Evolutionary conservation across 768 basidiomycete species (phyloP), one percentile per base, ranked within the genome.

Genomic region (Auriscalpium orientale): DNA sequence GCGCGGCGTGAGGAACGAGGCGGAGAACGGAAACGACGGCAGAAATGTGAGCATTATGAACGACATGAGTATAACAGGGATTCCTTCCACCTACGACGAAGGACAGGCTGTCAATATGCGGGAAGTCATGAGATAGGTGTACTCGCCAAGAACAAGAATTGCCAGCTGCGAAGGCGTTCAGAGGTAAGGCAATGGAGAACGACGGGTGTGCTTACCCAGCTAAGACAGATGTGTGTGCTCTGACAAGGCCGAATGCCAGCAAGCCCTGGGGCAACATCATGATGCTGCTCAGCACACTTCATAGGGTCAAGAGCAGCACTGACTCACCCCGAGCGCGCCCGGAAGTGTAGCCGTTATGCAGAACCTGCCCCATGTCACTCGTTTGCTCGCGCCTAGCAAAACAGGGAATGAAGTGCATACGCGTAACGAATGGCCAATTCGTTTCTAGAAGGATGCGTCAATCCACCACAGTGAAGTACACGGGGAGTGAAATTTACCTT

Each of bases 261-360:
- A 83, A 70, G 50, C 80, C 79, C 80, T 82, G 47, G 0, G 21
- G 55, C 18, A 54, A 51, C 33, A 38, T 56, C 28, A 52, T n/a
- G 15, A 46, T 34, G 36, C 2, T 0, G 7, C 28, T 28, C 28
- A 28, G 28, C 28, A 28, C 28, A 28, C 28, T 28, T 28, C 28
- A 5, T 7, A 28, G n/a, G n/a, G n/a, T 28, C 28, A 5, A 28
- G 28, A 28, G 28, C 20, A 15, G 18, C 11, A 22, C 13, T 1
- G 46, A 49, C 70, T 34, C 56, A 79, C 79, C 35, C 80, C 79
- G 55, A 82, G 76, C 0, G 79, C 78, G 21, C 80, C 80, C 8
- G 80, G 80, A 21, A 80, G 67, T 1, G 79, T 81, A 8, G 79
- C 80, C 7, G 81, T 81, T 80, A 82, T 81, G 51, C 79, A 76